Evolutionary conservation across 2,329 filamentous ascomycete genomes (phyloP).

Genomic region (Blumeriella jaapii): DNA sequence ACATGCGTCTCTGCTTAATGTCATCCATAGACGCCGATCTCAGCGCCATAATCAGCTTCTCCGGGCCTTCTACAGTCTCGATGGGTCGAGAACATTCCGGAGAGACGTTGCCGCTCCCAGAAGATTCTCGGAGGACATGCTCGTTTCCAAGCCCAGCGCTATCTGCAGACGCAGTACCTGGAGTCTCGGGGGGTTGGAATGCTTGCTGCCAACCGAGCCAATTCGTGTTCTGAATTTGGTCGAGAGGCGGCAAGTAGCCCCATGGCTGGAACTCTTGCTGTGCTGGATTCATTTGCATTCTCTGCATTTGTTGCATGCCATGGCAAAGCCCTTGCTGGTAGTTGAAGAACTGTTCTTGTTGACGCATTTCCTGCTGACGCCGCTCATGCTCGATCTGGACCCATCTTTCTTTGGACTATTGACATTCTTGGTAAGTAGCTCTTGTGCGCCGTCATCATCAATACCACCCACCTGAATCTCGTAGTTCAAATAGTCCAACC

Average conservation of each 20-base stretch:
- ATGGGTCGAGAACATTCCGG: neutral
- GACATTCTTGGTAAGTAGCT: too few relatives aligned
- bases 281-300: neutral
- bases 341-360: neutral
- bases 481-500: neutral
- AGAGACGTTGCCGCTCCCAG: neutral
- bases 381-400: neutral
- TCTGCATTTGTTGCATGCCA: conserved; percentile 1
- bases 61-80: neutral
- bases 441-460: too few relatives aligned
- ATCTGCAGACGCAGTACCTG: neutral
- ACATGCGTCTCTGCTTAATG: neutral
- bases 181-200: neutral
- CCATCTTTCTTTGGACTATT: neutral
- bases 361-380: neutral
- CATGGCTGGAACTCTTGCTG: neutral
- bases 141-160: neutral
- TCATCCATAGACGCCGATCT: conserved; percentile 1
- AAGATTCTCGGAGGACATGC: neutral
- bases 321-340: conserved; percentile 2
- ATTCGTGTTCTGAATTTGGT: neutral
- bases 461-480: too few relatives aligned
- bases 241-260: neutral
- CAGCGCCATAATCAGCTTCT: neutral
- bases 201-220: neutral